Percentiles rank a stretch among this genome's conserved stretches.
Evolutionary conservation across 345 rosid species (phyloP).

Genomic region (Ailanthus altissimus): DNA sequence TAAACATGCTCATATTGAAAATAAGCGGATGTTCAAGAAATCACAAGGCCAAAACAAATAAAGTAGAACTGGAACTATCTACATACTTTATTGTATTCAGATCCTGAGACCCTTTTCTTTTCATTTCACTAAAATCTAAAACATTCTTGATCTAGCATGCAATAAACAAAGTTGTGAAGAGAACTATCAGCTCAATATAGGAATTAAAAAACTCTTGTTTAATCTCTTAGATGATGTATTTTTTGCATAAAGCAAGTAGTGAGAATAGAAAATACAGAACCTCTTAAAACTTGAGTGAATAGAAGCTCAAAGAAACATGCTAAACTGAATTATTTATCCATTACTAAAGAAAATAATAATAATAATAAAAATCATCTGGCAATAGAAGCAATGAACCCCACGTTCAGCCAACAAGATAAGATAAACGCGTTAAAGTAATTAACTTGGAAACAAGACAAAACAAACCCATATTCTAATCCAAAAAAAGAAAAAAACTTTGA

Average conservation of each 20-base stretch:
- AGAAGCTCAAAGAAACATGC: background rate
- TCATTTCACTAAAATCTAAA: background rate
- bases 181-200: background rate
- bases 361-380: background rate
- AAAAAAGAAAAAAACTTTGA: too few relatives aligned
- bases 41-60: background rate
- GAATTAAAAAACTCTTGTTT: background rate
- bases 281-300: background rate
- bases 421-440: background rate
- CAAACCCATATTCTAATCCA: background rate
- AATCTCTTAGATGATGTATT: too few relatives aligned
- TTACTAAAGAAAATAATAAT: too few relatives aligned
- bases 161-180: background rate
- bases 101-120: slow-evolving; percentile 1
- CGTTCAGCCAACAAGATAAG: background rate
- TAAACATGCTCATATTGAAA: background rate
- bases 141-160: slow-evolving; percentile 1
- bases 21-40: background rate
- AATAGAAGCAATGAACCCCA: background rate
- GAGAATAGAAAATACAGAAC: background rate
- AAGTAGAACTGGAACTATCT: background rate
- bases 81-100: background rate
- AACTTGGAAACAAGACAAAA: background rate
- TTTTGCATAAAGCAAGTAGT: background rate
- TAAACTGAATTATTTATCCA: background rate